These are phyloP conservation scores for Aspergillus kassunensis DNA, from an alignment of 495 filamentous ascomycete genomes.

Conservation along the genomic window DNA sequence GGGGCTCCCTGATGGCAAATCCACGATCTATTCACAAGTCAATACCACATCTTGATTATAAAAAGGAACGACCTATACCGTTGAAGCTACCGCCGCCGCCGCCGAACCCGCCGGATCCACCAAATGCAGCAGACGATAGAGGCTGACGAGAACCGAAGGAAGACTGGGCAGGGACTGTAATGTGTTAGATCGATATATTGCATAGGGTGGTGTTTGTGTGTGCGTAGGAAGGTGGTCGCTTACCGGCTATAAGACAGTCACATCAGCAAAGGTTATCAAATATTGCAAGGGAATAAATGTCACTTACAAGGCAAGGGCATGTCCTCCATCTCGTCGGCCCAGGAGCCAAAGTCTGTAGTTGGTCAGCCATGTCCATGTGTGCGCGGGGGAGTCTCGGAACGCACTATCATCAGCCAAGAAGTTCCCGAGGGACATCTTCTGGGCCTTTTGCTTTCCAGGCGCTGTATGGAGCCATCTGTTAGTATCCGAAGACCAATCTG, in stretches of 20 bases:
- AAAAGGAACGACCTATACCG: conserved; percentile 23
- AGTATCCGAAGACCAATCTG: conserved; percentile 11
- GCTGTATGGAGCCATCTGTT: conserved; percentile 47
- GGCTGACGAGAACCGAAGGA: conserved; percentile 43
- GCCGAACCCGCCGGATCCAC: conserved; percentile 13
- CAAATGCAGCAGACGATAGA: conserved; percentile 40
- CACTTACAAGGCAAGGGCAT: conserved; percentile 66
- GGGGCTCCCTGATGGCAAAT: conserved; percentile 69
- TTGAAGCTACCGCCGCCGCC: conserved; percentile 22
- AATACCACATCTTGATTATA: neutral
- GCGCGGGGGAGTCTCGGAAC: conserved; percentile 26
- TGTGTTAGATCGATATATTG: conserved; percentile 18
- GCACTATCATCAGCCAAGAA: conserved; percentile 87
- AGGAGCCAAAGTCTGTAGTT: conserved; percentile 75
- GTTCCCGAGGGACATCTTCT: conserved; percentile 90
- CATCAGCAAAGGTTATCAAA: conserved; percentile 18
- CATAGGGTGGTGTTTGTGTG: neutral
- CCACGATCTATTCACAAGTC: conserved; percentile 42
- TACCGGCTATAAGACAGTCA: conserved; percentile 33
- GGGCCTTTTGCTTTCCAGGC: conserved; percentile 77
- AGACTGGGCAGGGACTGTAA: conserved; percentile 33
- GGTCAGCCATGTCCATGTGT: conserved; percentile 36
- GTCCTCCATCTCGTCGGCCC: conserved; percentile 98
- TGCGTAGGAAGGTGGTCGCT: conserved; percentile 16
- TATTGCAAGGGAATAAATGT: conserved; percentile 6